Percentiles rank a stretch among this genome's conserved stretches.
phyloP scores from a whole-genome alignment of 2,329 filamentous ascomycete genomes.

The Fusarium guadeloupense region DNA sequence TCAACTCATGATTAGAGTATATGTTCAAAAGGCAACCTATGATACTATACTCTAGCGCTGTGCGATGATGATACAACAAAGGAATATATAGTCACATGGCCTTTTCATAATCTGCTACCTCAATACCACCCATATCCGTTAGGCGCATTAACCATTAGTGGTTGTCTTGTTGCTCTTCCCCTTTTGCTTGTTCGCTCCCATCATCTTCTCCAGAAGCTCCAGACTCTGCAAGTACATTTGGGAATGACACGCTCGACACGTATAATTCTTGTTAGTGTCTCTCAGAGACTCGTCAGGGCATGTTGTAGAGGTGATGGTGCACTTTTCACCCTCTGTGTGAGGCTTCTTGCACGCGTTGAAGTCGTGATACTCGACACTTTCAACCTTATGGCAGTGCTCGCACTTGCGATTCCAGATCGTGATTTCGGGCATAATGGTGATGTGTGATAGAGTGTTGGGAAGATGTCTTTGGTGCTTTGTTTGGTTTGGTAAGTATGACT shows the following conservation, averaged over 20 bases:
- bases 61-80: background rate
- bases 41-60: constrained; percentile 12
- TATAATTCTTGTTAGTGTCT: constrained; percentile 8
- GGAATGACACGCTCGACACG: constrained; percentile 10
- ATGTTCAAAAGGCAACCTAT: constrained; percentile 9
- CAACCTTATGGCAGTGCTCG: background rate
- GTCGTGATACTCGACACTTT: background rate
- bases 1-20: background rate
- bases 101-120: background rate
- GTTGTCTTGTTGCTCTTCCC: background rate
- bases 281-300: background rate
- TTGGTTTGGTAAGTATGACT: background rate
- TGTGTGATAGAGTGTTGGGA: background rate
- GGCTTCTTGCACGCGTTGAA: background rate
- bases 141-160: too few relatives aligned
- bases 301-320: background rate
- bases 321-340: background rate
- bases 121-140: too few relatives aligned
- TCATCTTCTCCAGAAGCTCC: constrained; percentile 2
- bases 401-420: constrained; percentile 14
- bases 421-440: background rate
- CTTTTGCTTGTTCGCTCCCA: background rate
- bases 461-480: background rate
- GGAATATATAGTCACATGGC: background rate
- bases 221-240: background rate